Evolutionary conservation across 768 basidiomycete genomes (phyloP).

Genomic region (Mycena filopes): DNA sequence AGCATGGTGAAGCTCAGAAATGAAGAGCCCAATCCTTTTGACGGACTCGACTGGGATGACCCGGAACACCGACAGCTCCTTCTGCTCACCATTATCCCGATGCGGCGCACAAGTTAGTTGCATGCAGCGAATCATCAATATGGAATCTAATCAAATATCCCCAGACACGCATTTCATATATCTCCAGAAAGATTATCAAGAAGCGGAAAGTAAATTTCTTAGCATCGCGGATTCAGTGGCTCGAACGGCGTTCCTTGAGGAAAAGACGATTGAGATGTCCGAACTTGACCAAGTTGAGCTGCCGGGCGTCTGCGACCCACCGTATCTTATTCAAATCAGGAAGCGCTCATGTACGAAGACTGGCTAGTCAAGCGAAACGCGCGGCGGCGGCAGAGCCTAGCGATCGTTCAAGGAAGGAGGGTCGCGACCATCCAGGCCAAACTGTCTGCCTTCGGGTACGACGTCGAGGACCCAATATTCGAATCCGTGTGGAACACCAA

Average conservation of each 20-base stretch:
- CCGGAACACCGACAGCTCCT: not conserved
- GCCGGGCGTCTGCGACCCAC: not conserved
- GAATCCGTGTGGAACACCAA: too few relatives aligned
- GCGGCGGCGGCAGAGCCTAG: not conserved
- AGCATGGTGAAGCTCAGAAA: not conserved
- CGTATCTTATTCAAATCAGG: not conserved
- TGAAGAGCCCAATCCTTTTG: not conserved
- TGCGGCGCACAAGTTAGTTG: not conserved
- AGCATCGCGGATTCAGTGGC: not conserved
- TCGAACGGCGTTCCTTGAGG: not conserved
- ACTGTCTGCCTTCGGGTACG: not conserved
- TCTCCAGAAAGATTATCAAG: not conserved
- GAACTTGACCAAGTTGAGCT: conserved; percentile 9
- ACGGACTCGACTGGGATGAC: not conserved
- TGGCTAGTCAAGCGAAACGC: not conserved
- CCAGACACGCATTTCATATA: not conserved
- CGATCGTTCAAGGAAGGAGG: not conserved
- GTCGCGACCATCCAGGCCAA: not conserved
- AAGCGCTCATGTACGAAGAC: conserved; percentile 4
- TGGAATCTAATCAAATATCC: not conserved
- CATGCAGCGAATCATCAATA: not conserved
- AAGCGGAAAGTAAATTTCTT: not conserved
- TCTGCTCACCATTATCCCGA: not conserved
- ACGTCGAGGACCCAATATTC: not conserved
- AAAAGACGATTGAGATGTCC: not conserved